A percentile compares a stretch with the other conserved stretches of the same genome.
phyloP scores from a whole-genome alignment of 495 filamentous ascomycete genomes.

The Alectoria sarmentosa region DNA sequence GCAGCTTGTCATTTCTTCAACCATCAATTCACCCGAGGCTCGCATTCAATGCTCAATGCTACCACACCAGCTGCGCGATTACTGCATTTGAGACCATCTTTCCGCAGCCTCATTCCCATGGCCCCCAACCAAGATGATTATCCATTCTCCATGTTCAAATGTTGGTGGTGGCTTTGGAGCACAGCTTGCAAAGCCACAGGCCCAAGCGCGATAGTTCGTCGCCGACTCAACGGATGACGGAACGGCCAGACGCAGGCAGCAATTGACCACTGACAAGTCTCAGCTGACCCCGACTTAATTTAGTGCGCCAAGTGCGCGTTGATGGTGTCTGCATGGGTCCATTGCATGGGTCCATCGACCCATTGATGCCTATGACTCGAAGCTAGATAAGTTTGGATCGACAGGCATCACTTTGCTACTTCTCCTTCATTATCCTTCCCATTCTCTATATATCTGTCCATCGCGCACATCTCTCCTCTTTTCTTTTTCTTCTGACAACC shows the following conservation, averaged over 20 bases:
- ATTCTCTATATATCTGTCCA: neutral
- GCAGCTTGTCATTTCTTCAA: neutral
- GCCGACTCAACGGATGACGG: constrained; percentile 1
- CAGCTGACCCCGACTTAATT: neutral
- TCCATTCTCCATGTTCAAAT: neutral
- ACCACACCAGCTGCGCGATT: neutral
- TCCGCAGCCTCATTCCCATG: neutral
- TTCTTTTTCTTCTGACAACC: neutral
- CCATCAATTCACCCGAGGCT: neutral
- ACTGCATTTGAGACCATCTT: neutral
- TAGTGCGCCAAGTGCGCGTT: neutral
- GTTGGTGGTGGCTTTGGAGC: neutral
- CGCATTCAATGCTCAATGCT: neutral
- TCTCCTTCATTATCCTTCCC: neutral
- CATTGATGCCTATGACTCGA: constrained; percentile 23
- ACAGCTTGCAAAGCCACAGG: neutral
- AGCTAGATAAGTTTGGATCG: constrained; percentile 8
- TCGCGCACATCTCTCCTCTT: neutral
- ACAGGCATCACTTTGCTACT: neutral
- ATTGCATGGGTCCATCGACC: too few relatives aligned
- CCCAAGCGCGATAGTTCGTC: neutral
- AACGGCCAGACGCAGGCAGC: constrained; percentile 14
- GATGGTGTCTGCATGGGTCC: neutral
- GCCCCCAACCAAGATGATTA: neutral
- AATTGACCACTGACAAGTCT: constrained; percentile 9